Percentiles rank a stretch among this genome's conserved stretches.
Evolutionary conservation across 257 asterid genomes (phyloP).

Genomic region (Jacaranda mimosifolia): DNA sequence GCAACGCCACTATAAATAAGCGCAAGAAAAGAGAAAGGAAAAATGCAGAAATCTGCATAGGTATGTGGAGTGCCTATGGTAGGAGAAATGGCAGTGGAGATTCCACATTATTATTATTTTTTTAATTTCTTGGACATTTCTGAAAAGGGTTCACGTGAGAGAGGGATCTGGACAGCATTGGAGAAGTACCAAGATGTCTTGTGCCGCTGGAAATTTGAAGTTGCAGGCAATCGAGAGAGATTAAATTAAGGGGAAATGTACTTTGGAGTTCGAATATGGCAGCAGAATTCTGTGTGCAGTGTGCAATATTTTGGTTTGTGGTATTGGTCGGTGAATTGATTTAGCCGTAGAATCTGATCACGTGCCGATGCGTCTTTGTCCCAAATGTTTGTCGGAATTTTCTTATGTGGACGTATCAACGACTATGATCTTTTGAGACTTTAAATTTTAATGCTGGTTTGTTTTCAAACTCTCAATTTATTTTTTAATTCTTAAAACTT

Average conservation of each 20-base stretch:
- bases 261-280: neutral
- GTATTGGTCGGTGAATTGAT: slow-evolving; percentile 1
- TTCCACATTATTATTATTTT: neutral
- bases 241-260: neutral
- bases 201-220: too few species aligned
- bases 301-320: neutral
- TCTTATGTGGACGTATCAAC: too few species aligned
- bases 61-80: neutral
- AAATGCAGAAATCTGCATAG: neutral
- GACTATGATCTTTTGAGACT: too few species aligned
- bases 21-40: neutral
- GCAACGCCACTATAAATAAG: neutral
- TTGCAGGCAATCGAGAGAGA: neutral
- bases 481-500: too few species aligned
- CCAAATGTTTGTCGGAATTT: neutral
- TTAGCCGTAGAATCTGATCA: neutral
- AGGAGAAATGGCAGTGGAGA: neutral
- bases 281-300: neutral
- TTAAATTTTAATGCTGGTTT: too few species aligned
- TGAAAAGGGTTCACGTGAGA: neutral
- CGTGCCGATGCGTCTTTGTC: neutral
- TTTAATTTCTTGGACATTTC: neutral
- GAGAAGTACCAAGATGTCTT: neutral
- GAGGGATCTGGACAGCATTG: neutral
- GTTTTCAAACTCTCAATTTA: too few species aligned